Evolutionary conservation across 2,329 filamentous ascomycete genomes (phyloP).

Genomic region (Hymenoscyphus scutula): DNA sequence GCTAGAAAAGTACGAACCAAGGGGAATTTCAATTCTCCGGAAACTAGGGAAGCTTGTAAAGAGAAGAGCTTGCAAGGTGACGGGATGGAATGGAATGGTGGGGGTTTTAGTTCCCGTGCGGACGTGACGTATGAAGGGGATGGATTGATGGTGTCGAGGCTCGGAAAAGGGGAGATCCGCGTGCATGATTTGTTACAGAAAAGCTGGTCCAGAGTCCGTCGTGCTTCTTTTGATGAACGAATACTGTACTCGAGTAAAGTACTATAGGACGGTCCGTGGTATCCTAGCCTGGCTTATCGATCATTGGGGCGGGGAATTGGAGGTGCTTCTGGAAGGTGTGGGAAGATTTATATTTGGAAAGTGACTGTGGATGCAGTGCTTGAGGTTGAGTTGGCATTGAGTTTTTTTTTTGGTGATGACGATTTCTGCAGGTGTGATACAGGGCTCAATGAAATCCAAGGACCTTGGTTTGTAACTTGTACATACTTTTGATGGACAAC

Average conservation of each 20-base stretch:
- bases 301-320: conserved; percentile 1
- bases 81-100: too few species aligned
- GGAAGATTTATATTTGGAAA: neutral
- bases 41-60: too few species aligned
- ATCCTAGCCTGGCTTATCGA: conserved; percentile 1
- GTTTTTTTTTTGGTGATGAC: neutral
- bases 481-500: too few species aligned
- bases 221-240: too few species aligned
- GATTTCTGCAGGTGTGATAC: neutral
- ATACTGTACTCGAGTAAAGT: too few species aligned
- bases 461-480: too few species aligned
- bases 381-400: neutral
- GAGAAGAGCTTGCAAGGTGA: too few species aligned
- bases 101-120: neutral
- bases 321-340: neutral
- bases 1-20: too few species aligned
- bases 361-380: neutral
- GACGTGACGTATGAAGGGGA: neutral
- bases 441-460: too few species aligned
- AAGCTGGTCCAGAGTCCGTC: neutral
- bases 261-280: neutral
- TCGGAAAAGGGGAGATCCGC: conserved; percentile 8
- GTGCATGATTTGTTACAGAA: conserved; percentile 10
- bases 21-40: too few species aligned
- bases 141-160: conserved; percentile 3